phyloP scores from a whole-genome alignment of 2,329 filamentous ascomycete species.

The Xylaria sp. region DNA sequence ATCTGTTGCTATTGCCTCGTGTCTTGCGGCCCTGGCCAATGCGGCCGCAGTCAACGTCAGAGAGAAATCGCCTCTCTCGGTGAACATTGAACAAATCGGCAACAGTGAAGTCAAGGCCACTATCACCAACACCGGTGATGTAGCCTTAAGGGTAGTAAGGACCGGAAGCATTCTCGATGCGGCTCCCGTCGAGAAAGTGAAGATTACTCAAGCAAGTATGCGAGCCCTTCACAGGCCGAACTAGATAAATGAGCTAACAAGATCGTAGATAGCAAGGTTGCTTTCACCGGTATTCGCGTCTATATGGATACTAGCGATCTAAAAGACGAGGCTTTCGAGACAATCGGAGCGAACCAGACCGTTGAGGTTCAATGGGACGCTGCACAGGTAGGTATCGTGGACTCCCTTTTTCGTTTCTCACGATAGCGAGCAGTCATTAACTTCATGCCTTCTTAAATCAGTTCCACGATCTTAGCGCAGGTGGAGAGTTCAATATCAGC shows the following conservation, averaged over 20 bases:
- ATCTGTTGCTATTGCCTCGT: slow-evolving; percentile 3
- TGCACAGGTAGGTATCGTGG: background rate
- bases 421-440: no score
- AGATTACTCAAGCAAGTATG: slow-evolving; percentile 51
- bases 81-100: slow-evolving; percentile 51
- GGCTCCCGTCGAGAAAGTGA: slow-evolving; percentile 55
- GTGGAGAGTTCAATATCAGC: slow-evolving; percentile 12
- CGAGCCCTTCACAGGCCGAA: background rate
- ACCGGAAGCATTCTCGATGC: slow-evolving; percentile 57
- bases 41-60: slow-evolving; percentile 5
- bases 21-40: slow-evolving; percentile 1
- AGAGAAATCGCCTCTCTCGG: slow-evolving; percentile 41
- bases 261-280: background rate
- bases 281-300: slow-evolving; percentile 8
- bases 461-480: slow-evolving; percentile 10
- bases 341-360: slow-evolving; percentile 8
- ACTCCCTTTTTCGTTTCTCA: no score
- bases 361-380: slow-evolving; percentile 9
- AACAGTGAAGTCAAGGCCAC: slow-evolving; percentile 57
- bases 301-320: slow-evolving; percentile 9
- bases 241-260: background rate
- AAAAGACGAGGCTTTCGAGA: slow-evolving; percentile 11
- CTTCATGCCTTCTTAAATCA: background rate
- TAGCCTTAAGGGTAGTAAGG: slow-evolving; percentile 54
- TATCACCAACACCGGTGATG: slow-evolving; percentile 56